A percentile compares a stretch with the other conserved stretches of the same genome.
phyloP scores from a whole-genome alignment of 2,329 filamentous ascomycete species.

The Aspergillus transmontanensis region DNA sequence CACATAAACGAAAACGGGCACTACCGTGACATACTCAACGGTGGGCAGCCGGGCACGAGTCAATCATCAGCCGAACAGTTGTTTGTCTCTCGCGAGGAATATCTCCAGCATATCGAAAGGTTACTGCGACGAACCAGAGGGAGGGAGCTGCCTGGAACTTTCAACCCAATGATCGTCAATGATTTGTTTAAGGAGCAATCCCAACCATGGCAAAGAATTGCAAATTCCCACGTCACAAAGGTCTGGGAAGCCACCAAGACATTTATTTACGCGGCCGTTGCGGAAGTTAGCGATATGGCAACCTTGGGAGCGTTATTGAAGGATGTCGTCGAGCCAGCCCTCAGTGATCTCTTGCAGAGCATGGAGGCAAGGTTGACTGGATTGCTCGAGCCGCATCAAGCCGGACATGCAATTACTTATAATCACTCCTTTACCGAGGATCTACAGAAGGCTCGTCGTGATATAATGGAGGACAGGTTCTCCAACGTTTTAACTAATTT shows the following conservation, averaged over 20 bases:
- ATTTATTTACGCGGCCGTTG: constrained; percentile 40
- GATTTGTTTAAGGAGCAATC: constrained; percentile 65
- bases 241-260: constrained; percentile 36
- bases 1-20: constrained; percentile 16
- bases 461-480: constrained; percentile 14
- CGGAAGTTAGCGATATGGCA: constrained; percentile 42
- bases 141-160: constrained; percentile 62
- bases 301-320: constrained; percentile 42
- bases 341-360: constrained; percentile 39
- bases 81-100: constrained; percentile 34
- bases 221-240: constrained; percentile 36
- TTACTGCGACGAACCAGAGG: constrained; percentile 50
- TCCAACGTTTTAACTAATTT: constrained; percentile 12
- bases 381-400: constrained; percentile 50
- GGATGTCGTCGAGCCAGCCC: constrained; percentile 44
- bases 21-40: background rate
- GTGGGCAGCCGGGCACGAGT: no score
- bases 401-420: constrained; percentile 38
- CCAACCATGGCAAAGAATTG: constrained; percentile 53
- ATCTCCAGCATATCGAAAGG: constrained; percentile 43
- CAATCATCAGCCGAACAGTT: constrained; percentile 7
- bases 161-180: constrained; percentile 60
- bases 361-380: constrained; percentile 48
- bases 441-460: constrained; percentile 28
- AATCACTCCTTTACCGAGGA: constrained; percentile 41